Evolutionary conservation across 2,329 filamentous ascomycete genomes (phyloP), one percentile per base, ranked within the genome.

Genomic region (Apiospora aurea): DNA sequence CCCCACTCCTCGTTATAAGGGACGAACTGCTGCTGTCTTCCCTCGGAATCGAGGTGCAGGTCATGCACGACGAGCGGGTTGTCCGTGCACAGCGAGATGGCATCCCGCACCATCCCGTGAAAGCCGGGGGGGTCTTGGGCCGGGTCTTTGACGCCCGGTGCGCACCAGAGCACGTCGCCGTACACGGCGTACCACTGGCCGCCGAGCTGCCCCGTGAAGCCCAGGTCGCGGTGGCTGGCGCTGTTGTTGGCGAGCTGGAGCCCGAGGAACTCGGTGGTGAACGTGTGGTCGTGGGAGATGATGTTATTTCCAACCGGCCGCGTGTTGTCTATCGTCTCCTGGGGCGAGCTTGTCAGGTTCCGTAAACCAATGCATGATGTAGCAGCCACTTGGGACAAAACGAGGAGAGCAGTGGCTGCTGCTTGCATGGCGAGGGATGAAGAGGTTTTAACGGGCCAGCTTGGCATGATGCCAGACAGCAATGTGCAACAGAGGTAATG

Each of bases 121-220:
- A 84, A 84, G 0, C 81, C 81, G 0, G 77, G 73, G 73, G 2
- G 75, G 38, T 82, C 79, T 5, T 76, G 41, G 2, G 72, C 72
- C 0, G 79, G 77, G n/a, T 83, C 76, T 0, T 75, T 79, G 2
- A 84, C 78, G 0, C 81, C 81, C 1, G 75, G 70, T 0, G 76
- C 78, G 57, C 80, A 81, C 80, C 82, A 85, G 1, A 83, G 69
- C 8, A 77, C 78, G 70, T 82, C 80, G 16, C 79, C 80, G 21
- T 80, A 85, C 1, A 84, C 76, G 24, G 81, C 82, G 61, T 82
- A 84, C 82, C 82, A 85, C 51, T 79, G 78, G 0, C 81, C 82
- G 38, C 75, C 75, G 0, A 83, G 76, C 18, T 79, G 74, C 34
- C 82, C 80, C 0, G 81, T 79, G 73, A 83, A 84, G 2, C 81